phyloP scores from a whole-genome alignment of 768 basidiomycete species.

The Gyrodon lividus region DNA sequence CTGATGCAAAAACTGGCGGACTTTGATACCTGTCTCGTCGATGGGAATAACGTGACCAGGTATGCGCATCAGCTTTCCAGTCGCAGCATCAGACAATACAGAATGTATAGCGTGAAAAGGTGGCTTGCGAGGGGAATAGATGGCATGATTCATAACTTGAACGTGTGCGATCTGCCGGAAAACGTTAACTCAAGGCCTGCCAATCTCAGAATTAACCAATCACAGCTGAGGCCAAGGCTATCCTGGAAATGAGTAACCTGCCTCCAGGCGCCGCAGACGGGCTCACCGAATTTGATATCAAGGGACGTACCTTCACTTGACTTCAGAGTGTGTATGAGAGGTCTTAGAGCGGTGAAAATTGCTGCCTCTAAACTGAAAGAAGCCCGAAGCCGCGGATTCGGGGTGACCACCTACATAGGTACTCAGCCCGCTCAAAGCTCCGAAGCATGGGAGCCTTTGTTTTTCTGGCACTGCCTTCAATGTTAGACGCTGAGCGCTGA shows the following conservation, averaged over 20 bases:
- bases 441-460: no score
- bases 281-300: not conserved
- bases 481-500: no score
- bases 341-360: not conserved
- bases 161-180: not conserved
- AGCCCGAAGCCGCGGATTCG: not conserved
- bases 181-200: not conserved
- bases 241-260: not conserved
- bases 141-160: not conserved
- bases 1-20: constrained; percentile 1
- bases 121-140: not conserved
- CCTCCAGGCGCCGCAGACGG: not conserved
- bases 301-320: not conserved
- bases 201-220: not conserved
- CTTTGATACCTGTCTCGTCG: not conserved
- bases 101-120: not conserved
- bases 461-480: no score
- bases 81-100: not conserved
- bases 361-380: not conserved
- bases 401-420: no score
- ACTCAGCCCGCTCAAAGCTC: no score
- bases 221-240: not conserved
- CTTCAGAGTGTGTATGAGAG: not conserved
- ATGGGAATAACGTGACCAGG: constrained; percentile 2
- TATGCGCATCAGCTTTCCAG: not conserved